phyloP scores from a whole-genome alignment of 805 yeast genomes.

The Nakazawaea ernobii region DNA sequence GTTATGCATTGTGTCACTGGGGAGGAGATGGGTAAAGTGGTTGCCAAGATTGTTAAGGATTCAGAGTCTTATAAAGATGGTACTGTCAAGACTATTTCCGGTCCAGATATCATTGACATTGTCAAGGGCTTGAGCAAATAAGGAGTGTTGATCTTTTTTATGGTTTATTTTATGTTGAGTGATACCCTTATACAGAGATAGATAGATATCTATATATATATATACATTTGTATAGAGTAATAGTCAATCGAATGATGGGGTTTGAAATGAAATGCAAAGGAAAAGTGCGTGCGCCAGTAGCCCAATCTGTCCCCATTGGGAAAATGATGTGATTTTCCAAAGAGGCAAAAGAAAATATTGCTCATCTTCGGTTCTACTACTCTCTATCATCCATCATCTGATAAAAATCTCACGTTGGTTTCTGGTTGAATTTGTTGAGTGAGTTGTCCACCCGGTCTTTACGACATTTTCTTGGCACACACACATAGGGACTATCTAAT shows the following conservation, averaged over 20 bases:
- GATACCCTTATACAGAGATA: neutral
- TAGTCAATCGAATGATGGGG: neutral
- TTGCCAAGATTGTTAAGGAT: conserved; percentile 24
- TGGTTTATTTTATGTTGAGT: neutral
- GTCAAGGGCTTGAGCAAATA: neutral
- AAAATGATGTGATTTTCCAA: conserved; percentile 10
- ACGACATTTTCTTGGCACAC: neutral
- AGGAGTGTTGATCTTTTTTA: too few species aligned
- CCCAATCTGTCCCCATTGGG: neutral
- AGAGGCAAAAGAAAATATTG: neutral
- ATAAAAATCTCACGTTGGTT: too few species aligned
- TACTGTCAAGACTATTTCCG: neutral
- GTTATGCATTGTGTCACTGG: conserved; percentile 46
- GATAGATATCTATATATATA: too few species aligned
- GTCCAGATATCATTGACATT: conserved; percentile 2
- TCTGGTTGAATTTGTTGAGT: too few species aligned
- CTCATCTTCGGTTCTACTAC: too few species aligned
- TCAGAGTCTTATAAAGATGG: conserved; percentile 6
- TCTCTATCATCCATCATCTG: too few species aligned
- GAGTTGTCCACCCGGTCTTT: too few species aligned
- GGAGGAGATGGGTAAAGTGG: conserved; percentile 60
- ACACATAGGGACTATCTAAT: too few species aligned
- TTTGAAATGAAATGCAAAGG: too few species aligned
- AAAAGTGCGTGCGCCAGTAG: neutral
- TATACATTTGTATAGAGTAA: neutral